These are phyloP conservation scores for Dillenia suffruticosa DNA, from an alignment of 164 flowering plant genomes.

Conservation along the genomic window DNA sequence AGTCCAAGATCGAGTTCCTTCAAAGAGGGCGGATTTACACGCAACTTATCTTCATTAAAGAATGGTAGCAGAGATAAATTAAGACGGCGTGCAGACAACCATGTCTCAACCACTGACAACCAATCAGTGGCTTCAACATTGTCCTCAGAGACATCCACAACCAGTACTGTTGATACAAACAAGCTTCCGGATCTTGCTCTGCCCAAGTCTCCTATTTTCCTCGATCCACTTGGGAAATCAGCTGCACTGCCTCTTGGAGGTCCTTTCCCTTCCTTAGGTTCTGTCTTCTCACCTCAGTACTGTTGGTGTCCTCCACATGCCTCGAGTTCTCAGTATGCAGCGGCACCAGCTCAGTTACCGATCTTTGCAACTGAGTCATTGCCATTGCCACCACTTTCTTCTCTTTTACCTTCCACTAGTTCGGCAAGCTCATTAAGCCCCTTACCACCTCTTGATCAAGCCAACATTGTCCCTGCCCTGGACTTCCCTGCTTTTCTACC, in stretches of 20 bases:
- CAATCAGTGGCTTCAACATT: conserved; percentile 17
- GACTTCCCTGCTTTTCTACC: conserved; percentile 71
- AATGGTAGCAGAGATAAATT: conserved; percentile 48
- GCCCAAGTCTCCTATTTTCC: conserved; percentile 17
- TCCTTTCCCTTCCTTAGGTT: conserved; percentile 17
- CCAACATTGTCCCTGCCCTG: conserved; percentile 30
- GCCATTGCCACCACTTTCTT: conserved; percentile 49
- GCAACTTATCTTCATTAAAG: conserved; percentile 36
- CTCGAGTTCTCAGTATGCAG: conserved; percentile 38
- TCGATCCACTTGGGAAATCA: conserved; percentile 40
- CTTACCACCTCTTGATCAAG: conserved; percentile 32
- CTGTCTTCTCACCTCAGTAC: conserved; percentile 65
- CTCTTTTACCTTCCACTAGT: conserved; percentile 38
- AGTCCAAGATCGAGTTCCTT: conserved; percentile 67
- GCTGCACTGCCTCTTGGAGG: conserved; percentile 13
- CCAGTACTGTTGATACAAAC: conserved; percentile 25
- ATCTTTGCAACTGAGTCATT: conserved; percentile 28
- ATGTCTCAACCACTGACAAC: conserved; percentile 25
- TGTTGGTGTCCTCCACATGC: conserved; percentile 80
- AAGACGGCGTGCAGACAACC: conserved; percentile 41
- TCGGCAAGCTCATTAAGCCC: conserved; percentile 33
- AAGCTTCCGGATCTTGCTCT: conserved; percentile 21
- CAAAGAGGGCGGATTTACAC: conserved; percentile 44
- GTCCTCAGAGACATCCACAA: conserved; percentile 10
- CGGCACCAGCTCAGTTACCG: conserved; percentile 29